Evolutionary conservation across 2,329 filamentous ascomycete genomes (phyloP).

Genomic region (Ilyonectria mors-panacis): DNA sequence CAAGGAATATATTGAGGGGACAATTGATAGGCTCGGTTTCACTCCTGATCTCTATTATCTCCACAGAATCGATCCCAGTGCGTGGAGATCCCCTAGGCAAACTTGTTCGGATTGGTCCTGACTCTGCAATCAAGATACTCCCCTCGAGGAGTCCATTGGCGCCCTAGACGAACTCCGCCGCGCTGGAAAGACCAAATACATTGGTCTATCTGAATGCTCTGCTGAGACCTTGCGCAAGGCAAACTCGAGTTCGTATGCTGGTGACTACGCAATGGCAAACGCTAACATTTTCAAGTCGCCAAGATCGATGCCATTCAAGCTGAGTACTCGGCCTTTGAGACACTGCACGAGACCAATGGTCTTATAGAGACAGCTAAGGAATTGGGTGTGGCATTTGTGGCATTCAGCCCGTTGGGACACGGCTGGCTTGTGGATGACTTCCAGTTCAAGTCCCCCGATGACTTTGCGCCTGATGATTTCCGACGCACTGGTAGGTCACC

Average conservation of each 20-base stretch:
- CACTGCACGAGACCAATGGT: constrained; percentile 56
- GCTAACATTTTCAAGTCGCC: constrained; percentile 53
- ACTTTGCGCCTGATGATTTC: constrained; percentile 61
- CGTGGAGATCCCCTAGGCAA: constrained; percentile 19
- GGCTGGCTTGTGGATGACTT: constrained; percentile 65
- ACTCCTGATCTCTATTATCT: constrained; percentile 62
- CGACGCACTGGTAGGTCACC: constrained; percentile 53
- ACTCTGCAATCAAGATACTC: constrained; percentile 51
- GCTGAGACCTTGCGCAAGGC: constrained; percentile 61
- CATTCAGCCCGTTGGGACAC: constrained; percentile 63
- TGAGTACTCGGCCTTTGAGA: constrained; percentile 62
- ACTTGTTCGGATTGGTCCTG: not conserved
- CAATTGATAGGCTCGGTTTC: constrained; percentile 64
- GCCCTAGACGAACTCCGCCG: constrained; percentile 62
- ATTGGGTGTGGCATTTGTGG: constrained; percentile 59
- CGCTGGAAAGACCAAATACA: constrained; percentile 64
- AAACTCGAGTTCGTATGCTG: constrained; percentile 55
- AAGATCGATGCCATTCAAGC: constrained; percentile 63
- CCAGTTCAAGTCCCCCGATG: constrained; percentile 58
- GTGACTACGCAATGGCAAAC: no score
- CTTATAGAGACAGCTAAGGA: constrained; percentile 60
- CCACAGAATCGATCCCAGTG: constrained; percentile 61
- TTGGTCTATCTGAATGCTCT: constrained; percentile 64
- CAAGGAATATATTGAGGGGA: constrained; percentile 63
- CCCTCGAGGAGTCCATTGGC: constrained; percentile 62